Base-by-base conservation (phyloP, 805 yeast species). In the Wickerhamomyces xylosicus region DNA sequence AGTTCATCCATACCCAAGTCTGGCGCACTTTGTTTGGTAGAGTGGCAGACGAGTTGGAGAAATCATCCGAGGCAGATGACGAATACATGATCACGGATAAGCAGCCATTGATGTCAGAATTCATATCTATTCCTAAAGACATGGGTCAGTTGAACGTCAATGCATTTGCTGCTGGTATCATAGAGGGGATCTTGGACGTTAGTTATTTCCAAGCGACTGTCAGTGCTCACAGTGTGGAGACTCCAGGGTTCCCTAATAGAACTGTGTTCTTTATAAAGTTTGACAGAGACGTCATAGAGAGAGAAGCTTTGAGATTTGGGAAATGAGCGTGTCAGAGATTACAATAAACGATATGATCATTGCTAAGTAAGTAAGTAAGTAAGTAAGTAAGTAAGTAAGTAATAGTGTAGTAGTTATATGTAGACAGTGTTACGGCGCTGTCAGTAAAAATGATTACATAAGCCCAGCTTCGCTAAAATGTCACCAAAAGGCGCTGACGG, bases 161-260 rank as follows among this genome's bases (percentile, higher is more conserved):
- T 14, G 89, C 95, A 0, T 84, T 82, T 53, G 74, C 79, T 2
- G 95, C 95, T 0, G 95, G 95, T 0, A 70, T 86, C 14, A 69
- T 85, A 32, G 95, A 86, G 56, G 95, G 94, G 0, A 77, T 85
- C 1, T 62, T 86, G 41, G 92, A 83, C 50, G 67, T 81, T 4
- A 66, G 85, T 2, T 77, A 77, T 45, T 85, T 85, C 53, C 76
- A 71, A 39, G 87, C 90, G 13, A 66, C 63, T 35, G 95, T 86
- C 7, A 74, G 83, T n/a, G 95, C 95, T 1, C 95, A 86, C 52
- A 69, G 79, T 0, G 85, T 79, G 15, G 82, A 84, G 1, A 58
- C 68, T 3, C 80, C 71, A 2, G 72, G 67, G 3, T 53, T 50
- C 25, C 86, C 90, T 0, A 58, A 69, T 42, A 61, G 85, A 42